Conservation (phyloP, 2,329 filamentous ascomycete genomes). For the Beauveria brongniartii region DNA sequence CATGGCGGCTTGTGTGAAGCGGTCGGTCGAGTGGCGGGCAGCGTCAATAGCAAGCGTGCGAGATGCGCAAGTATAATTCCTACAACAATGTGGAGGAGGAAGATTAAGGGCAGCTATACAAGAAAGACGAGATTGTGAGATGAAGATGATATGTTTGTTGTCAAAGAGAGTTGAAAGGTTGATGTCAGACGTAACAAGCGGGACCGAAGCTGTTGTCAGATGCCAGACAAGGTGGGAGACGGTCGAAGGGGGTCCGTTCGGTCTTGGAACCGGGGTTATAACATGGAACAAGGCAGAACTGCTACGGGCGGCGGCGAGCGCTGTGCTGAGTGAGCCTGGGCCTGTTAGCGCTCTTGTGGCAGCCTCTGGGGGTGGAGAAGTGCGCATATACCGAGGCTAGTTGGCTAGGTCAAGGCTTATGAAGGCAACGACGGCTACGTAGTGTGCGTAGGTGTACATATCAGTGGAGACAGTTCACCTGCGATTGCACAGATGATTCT, state of each 20-base stretch:
- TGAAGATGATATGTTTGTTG: background rate
- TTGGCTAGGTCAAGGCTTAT: background rate
- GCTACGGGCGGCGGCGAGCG: background rate
- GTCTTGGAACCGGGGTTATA: background rate
- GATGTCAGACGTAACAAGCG: conserved; percentile 2
- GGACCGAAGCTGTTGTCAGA: background rate
- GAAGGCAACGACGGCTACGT: conserved; percentile 3
- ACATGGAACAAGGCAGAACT: background rate
- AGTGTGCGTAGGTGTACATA: background rate
- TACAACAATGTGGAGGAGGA: background rate
- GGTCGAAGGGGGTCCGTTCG: background rate
- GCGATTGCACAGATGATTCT: too few relatives aligned
- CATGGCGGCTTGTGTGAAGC: conserved; percentile 22
- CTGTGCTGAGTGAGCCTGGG: background rate
- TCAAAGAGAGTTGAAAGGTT: background rate
- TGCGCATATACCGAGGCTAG: conserved; percentile 6
- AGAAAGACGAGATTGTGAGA: background rate
- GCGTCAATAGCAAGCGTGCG: background rate
- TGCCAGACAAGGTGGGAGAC: background rate
- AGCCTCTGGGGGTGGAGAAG: conserved; percentile 7
- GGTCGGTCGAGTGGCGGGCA: conserved; percentile 2
- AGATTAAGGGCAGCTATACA: background rate
- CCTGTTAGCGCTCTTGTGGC: background rate
- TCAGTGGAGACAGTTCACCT: background rate
- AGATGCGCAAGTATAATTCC: background rate